Conservation (phyloP, 306 rosid genomes). For the Rosa lucieae region DNA sequence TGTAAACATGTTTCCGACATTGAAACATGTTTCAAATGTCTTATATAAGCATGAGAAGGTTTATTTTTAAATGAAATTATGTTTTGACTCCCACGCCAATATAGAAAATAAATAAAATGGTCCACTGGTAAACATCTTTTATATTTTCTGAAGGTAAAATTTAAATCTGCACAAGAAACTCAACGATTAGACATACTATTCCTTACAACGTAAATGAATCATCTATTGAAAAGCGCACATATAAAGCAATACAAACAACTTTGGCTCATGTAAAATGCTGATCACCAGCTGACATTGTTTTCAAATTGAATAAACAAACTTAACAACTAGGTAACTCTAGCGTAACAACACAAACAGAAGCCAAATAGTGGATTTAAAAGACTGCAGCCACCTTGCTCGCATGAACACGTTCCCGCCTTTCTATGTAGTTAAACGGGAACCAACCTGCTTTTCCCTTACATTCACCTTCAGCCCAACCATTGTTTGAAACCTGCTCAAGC, state of each 20-base stretch:
- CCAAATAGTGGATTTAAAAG: conserved; percentile 34
- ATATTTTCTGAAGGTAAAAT: not conserved
- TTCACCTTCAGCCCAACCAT: conserved; percentile 95
- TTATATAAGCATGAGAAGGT: no score
- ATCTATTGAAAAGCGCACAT: not conserved
- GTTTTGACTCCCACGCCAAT: no score
- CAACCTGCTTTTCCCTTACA: conserved; percentile 88
- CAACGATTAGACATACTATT: not conserved
- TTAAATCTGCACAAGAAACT: not conserved
- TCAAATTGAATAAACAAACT: not conserved
- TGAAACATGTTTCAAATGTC: no score
- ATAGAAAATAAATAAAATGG: no score
- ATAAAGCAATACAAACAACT: conserved; percentile 2
- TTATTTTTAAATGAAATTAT: no score
- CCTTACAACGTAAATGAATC: not conserved
- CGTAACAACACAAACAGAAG: not conserved
- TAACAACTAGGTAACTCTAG: not conserved
- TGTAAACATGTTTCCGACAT: no score
- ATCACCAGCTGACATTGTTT: not conserved
- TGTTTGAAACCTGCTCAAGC: conserved; percentile 61
- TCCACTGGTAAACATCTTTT: not conserved
- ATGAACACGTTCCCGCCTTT: conserved; percentile 78
- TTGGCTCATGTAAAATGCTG: conserved; percentile 21
- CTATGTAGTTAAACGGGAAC: conserved; percentile 77
- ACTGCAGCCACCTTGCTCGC: conserved; percentile 83